Evolutionary conservation across 306 rosid species (phyloP).

Genomic region (Betula pendula): DNA sequence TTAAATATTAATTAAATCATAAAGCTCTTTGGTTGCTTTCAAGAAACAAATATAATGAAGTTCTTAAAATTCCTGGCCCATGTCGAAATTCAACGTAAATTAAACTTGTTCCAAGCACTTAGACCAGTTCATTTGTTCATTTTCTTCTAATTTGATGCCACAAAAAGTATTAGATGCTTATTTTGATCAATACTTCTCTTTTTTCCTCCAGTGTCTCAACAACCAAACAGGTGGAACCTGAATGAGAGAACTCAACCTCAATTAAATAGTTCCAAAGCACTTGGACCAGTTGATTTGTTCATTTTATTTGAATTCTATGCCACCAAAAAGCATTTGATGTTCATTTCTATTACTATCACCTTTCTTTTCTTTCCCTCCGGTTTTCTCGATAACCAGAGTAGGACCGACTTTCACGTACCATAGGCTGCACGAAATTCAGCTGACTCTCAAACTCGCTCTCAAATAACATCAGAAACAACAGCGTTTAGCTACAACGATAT

Average conservation of each 20-base stretch:
- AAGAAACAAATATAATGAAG: neutral
- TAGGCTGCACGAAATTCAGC: neutral
- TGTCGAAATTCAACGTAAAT: neutral
- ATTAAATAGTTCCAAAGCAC: too few relatives aligned
- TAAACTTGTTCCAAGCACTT: neutral
- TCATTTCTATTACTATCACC: neutral
- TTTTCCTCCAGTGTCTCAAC: slow-evolving; percentile 10
- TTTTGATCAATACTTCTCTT: neutral
- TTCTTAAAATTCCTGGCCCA: neutral
- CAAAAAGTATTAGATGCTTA: neutral
- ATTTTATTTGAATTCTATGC: too few relatives aligned
- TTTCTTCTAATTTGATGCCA: neutral
- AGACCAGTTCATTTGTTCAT: neutral
- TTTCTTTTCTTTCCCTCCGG: neutral
- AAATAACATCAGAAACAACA: neutral
- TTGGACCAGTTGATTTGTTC: too few relatives aligned
- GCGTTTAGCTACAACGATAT: neutral
- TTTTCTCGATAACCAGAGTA: too few relatives aligned
- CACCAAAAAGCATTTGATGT: too few relatives aligned
- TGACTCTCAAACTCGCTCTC: neutral
- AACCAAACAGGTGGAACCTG: slow-evolving; percentile 18
- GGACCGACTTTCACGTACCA: neutral
- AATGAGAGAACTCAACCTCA: neutral
- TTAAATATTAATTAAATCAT: neutral
- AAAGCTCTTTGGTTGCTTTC: neutral